Evolutionary conservation across 2,329 filamentous ascomycete genomes (phyloP).

Genomic region (Cryphonectria japonica): DNA sequence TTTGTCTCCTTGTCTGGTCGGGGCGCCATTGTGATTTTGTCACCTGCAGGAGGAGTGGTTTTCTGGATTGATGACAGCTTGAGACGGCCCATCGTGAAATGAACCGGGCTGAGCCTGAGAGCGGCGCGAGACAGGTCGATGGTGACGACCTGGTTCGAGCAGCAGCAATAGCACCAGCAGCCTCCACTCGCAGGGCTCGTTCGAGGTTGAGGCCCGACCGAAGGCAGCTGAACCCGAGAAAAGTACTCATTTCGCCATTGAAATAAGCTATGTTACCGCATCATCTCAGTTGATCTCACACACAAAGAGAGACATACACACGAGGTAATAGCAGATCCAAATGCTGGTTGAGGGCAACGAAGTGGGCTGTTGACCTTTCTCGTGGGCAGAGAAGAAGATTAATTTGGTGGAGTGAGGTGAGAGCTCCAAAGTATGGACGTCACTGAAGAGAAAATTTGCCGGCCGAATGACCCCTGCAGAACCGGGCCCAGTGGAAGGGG

Average conservation of each 20-base stretch:
- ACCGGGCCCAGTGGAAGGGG: neutral
- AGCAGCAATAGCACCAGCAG: neutral
- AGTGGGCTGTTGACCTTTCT: neutral
- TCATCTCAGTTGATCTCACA: slow-evolving; percentile 24
- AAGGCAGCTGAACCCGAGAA: slow-evolving; percentile 36
- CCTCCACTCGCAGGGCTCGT: slow-evolving; percentile 1
- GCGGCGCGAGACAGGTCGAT: neutral
- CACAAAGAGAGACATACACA: neutral
- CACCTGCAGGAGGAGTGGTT: neutral
- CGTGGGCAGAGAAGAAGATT: no score
- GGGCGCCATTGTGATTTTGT: slow-evolving; percentile 14
- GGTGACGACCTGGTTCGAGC: slow-evolving; percentile 7
- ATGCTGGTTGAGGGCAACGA: neutral
- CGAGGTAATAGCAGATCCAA: neutral
- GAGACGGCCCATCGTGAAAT: neutral
- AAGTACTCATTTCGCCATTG: slow-evolving; percentile 35
- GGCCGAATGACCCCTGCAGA: neutral
- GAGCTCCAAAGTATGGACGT: neutral
- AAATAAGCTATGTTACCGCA: slow-evolving; percentile 32
- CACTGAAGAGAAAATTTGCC: slow-evolving; percentile 13
- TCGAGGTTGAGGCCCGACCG: slow-evolving; percentile 34
- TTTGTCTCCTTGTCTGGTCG: neutral
- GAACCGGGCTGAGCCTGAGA: neutral
- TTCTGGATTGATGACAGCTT: neutral
- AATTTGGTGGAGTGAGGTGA: neutral